Evolutionary conservation across 441 rosid genomes (phyloP).

Genomic region (Pelargonium citronellum): DNA sequence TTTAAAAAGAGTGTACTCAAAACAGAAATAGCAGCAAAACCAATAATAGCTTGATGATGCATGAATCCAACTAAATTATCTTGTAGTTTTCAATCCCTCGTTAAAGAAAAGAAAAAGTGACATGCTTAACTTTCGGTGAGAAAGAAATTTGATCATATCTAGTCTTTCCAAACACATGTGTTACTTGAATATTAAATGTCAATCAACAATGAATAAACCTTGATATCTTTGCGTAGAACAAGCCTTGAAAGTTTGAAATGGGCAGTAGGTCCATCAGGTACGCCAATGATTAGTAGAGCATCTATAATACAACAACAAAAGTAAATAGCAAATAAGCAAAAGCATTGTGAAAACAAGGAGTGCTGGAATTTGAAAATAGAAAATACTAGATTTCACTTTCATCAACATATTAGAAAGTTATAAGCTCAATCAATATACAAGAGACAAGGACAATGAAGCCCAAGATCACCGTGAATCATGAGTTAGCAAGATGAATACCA

Average conservation of each 20-base stretch:
- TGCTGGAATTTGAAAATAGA: not conserved
- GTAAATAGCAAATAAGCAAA: conserved; percentile 3
- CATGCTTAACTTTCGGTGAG: no score
- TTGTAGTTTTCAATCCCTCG: no score
- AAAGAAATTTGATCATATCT: no score
- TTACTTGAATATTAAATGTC: no score
- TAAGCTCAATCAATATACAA: not conserved
- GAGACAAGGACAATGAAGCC: conserved; percentile 1
- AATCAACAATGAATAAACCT: conserved; percentile 36
- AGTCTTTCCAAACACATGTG: no score
- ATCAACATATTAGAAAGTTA: not conserved
- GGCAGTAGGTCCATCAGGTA: conserved; percentile 91
- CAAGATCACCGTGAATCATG: conserved; percentile 2
- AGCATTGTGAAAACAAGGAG: conserved; percentile 9
- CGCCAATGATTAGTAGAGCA: conserved; percentile 64
- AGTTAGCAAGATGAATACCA: conserved; percentile 18
- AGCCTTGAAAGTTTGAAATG: conserved; percentile 82
- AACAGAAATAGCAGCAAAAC: not conserved
- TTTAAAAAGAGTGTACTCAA: no score
- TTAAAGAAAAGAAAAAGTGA: no score
- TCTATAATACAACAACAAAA: conserved; percentile 36
- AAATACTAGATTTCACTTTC: not conserved
- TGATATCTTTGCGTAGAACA: conserved; percentile 73
- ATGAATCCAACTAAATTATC: not conserved
- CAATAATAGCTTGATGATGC: not conserved